Percentiles rank a stretch among this genome's conserved stretches.
These are phyloP conservation scores for Neurospora sp. DNA, from an alignment of 495 filamentous ascomycete species.

Conservation along the genomic window DNA sequence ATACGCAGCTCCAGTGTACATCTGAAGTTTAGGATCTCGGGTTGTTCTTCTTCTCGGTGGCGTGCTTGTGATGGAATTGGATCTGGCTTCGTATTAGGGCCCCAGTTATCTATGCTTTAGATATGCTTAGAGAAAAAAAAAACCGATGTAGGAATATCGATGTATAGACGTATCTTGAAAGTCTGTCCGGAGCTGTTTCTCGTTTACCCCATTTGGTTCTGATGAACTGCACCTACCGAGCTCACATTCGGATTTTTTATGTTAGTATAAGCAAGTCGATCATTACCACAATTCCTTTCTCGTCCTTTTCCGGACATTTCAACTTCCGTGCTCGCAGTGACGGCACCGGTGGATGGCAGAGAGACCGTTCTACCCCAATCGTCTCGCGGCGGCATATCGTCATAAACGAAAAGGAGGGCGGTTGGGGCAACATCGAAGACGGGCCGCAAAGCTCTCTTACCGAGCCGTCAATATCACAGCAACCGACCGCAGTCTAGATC, in stretches of 20 bases:
- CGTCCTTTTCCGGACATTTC: background rate
- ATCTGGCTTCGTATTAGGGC: background rate
- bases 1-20: background rate
- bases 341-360: background rate
- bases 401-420: background rate
- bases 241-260: background rate
- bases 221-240: background rate
- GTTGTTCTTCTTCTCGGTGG: background rate
- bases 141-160: background rate
- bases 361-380: background rate
- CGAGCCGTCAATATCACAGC: background rate
- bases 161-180: background rate
- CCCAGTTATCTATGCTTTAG: background rate
- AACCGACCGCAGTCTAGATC: background rate
- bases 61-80: background rate
- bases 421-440: background rate
- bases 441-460: background rate
- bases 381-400: background rate
- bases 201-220: background rate
- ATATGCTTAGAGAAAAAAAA: background rate
- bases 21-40: background rate
- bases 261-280: background rate
- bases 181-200: background rate
- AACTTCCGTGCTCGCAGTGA: background rate
- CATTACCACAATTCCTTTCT: background rate